Base-by-base conservation (phyloP, 176 grass and related monocot genomes). In the Guadua angustifolia region DNA sequence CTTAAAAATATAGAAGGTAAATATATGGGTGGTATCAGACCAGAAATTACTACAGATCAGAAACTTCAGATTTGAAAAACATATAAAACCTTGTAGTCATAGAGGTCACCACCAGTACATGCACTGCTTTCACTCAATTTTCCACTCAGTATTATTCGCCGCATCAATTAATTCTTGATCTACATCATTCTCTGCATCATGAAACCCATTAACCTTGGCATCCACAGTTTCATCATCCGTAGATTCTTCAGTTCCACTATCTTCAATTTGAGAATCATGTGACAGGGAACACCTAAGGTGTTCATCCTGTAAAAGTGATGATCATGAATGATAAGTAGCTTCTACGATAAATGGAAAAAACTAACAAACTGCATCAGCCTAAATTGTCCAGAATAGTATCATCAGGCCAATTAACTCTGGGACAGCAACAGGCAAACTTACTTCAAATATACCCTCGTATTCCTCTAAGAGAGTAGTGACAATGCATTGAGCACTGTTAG, bases 401-500 rank as follows among this genome's bases (percentile, higher is more conserved):
- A 43, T 8, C 42, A 43, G 42, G 42, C 42, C 42, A 43, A 43
- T 9, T 7, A 43, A 43, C 65, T 86, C 59, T 63, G 6, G 52
- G 76, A 70, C 53, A 86, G 47, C 17, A 81, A 79, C 71, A 69
- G 75, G 61, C 70, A 72, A 87, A 88, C 93, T 87, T 92, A 99
- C 97, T 73, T 96, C 76, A 79, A 99, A 96, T 81, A 99, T 92
- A 79, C 70, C 93, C 44, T 94, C 88, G 59, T 92, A 99, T 87
- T 96, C 93, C 78, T 96, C 93, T 53, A 99, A 88, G 8, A 99
- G 93, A 74, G 84, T 94, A 51, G 87, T 92, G 52, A 99, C 81
- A 74, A 99, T 99, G 69, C 91, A 89, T 82, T 96, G 97, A 75
- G 97, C 97, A 86, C 92, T 99, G 75, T 91, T 99, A 87, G 97